A percentile compares a stretch with the other conserved stretches of the same genome.
These are phyloP conservation scores for Metroxylon sagu DNA, from an alignment of 176 grass and related monocot species.

Conservation along the genomic window DNA sequence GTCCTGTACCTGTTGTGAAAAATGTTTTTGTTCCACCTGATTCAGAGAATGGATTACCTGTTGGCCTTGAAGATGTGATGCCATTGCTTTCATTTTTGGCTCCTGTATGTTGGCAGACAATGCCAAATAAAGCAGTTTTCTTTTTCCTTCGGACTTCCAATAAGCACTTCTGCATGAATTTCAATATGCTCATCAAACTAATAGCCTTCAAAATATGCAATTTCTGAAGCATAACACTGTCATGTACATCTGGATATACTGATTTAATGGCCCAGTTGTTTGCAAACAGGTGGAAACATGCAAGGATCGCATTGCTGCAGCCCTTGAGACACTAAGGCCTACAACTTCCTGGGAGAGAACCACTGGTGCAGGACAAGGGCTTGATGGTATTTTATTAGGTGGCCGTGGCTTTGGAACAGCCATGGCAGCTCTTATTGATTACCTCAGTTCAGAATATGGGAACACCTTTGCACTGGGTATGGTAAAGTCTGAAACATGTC, in stretches of 20 bases:
- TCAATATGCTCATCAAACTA: too few relatives aligned
- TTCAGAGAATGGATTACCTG: conserved; percentile 33
- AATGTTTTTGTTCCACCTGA: conserved; percentile 79
- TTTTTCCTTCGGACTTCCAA: too few relatives aligned
- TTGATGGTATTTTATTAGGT: conserved; percentile 69
- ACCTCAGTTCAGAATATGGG: conserved; percentile 83
- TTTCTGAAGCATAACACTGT: too few relatives aligned
- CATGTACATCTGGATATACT: too few relatives aligned
- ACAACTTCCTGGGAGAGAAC: conserved; percentile 83
- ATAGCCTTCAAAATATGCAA: too few relatives aligned
- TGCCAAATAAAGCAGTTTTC: neutral
- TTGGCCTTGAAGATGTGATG: conserved; percentile 87
- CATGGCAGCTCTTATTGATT: conserved; percentile 69
- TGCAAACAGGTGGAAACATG: conserved; percentile 66
- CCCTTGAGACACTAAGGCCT: conserved; percentile 72
- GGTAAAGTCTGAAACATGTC: conserved; percentile 7
- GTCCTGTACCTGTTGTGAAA: conserved; percentile 75
- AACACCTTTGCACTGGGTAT: conserved; percentile 88
- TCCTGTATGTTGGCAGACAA: conserved; percentile 44
- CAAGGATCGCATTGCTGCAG: conserved; percentile 63
- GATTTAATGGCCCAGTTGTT: conserved; percentile 1
- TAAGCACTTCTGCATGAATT: too few relatives aligned
- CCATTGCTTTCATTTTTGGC: conserved; percentile 87
- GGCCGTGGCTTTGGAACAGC: conserved; percentile 77
- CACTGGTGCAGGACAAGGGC: conserved; percentile 53